A percentile compares a stretch with the other conserved stretches of the same genome.
Evolutionary conservation across 2,329 filamentous ascomycete genomes (phyloP).

Genomic region (Teratosphaeriaceae sp.): DNA sequence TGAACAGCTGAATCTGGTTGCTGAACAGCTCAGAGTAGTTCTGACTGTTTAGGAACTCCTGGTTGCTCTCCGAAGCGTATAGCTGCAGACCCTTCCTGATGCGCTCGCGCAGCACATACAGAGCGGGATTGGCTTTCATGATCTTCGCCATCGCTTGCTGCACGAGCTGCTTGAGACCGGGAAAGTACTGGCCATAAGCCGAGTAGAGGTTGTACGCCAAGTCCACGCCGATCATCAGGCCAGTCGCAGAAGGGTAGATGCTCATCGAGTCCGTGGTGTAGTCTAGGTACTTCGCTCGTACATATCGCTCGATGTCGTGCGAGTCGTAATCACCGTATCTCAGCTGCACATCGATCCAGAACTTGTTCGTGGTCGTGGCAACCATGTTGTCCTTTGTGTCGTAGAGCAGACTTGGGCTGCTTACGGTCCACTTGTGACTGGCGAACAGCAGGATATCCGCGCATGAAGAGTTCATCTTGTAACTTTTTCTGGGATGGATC

Average conservation of each 20-base stretch:
- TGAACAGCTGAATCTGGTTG: constrained; percentile 97
- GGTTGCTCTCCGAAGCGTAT: constrained; percentile 97
- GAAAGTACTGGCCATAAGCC: constrained; percentile 98
- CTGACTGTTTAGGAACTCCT: constrained; percentile 98
- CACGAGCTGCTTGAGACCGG: constrained; percentile 86
- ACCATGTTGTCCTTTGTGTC: constrained; percentile 96
- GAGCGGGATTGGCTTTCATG: constrained; percentile 97
- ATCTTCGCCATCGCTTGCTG: constrained; percentile 99
- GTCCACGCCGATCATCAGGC: constrained; percentile 96
- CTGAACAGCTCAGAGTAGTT: constrained; percentile 99
- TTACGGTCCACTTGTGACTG: constrained; percentile 98
- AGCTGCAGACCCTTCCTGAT: constrained; percentile 97
- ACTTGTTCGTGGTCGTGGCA: constrained; percentile 93
- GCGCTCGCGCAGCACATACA: constrained; percentile 94
- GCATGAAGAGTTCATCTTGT: constrained; percentile 99
- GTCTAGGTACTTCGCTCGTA: constrained; percentile 95
- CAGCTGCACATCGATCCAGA: constrained; percentile 96
- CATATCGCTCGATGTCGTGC: constrained; percentile 97
- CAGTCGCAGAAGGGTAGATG: constrained; percentile 94
- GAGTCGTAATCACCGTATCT: constrained; percentile 98
- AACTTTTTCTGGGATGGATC: constrained; percentile 97
- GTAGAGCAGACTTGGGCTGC: constrained; percentile 82
- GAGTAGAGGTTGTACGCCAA: constrained; percentile 98
- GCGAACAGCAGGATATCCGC: constrained; percentile 96
- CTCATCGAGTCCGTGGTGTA: constrained; percentile 99